These are phyloP conservation scores for Penicillium hesseltinei DNA, from an alignment of 2,329 filamentous ascomycete species.

Conservation along the genomic window DNA sequence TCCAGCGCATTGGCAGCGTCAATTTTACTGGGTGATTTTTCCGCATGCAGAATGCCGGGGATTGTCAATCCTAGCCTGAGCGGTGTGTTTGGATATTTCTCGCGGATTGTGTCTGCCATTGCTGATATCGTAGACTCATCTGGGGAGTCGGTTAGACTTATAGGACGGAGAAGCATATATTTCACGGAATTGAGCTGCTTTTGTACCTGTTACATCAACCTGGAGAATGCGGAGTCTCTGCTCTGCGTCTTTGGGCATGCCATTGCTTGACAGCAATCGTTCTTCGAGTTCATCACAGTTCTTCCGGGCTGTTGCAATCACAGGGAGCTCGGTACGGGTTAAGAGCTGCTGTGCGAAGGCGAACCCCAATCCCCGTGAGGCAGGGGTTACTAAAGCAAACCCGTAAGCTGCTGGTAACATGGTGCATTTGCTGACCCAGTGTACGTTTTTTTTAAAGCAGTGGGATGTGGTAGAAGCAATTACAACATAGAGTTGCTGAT, in stretches of 20 bases:
- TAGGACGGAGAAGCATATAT: neutral
- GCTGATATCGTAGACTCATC: slow-evolving; percentile 62
- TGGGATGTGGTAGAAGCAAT: neutral
- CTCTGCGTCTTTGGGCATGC: slow-evolving; percentile 40
- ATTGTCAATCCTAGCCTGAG: slow-evolving; percentile 68
- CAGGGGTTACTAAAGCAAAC: slow-evolving; percentile 50
- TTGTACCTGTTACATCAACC: slow-evolving; percentile 57
- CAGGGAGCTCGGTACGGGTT: slow-evolving; percentile 54
- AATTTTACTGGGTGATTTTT: slow-evolving; percentile 68
- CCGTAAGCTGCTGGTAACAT: slow-evolving; percentile 19
- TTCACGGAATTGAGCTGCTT: neutral
- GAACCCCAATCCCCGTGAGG: slow-evolving; percentile 63
- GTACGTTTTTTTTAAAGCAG: neutral
- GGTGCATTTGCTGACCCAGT: neutral
- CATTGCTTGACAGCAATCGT: slow-evolving; percentile 51
- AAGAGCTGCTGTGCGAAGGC: slow-evolving; percentile 60
- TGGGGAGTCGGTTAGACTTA: slow-evolving; percentile 23
- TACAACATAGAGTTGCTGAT: neutral
- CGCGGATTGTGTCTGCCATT: slow-evolving; percentile 55
- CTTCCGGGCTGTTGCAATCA: slow-evolving; percentile 60
- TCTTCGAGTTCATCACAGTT: slow-evolving; percentile 51
- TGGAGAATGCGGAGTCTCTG: slow-evolving; percentile 52
- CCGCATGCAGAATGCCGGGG: slow-evolving; percentile 70
- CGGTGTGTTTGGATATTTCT: slow-evolving; percentile 56
- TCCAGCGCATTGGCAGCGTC: slow-evolving; percentile 60